Percentiles rank a stretch among this genome's conserved stretches.
phyloP scores from a whole-genome alignment of 768 basidiomycete genomes.

The Tylopilus felleus region DNA sequence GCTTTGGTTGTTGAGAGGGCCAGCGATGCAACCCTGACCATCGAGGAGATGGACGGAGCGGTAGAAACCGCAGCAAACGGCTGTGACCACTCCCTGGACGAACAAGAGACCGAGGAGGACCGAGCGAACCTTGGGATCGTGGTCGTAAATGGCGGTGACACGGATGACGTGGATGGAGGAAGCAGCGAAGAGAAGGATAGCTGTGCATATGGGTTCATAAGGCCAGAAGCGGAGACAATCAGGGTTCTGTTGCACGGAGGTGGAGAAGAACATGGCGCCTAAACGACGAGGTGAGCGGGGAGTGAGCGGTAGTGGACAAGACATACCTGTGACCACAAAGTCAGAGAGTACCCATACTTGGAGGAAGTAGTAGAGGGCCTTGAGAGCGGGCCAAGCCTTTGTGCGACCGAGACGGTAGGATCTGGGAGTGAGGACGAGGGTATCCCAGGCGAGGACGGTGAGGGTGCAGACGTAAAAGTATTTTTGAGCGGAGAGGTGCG shows the following conservation, averaged over 20 bases:
- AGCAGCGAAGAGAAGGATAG: constrained; percentile 66
- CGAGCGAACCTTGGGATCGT: constrained; percentile 49
- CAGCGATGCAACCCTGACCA: constrained; percentile 85
- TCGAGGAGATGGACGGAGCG: constrained; percentile 70
- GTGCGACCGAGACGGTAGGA: constrained; percentile 68
- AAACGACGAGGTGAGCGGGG: constrained; percentile 1
- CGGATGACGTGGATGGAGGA: constrained; percentile 77
- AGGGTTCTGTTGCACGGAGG: constrained; percentile 49
- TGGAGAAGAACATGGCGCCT: constrained; percentile 86
- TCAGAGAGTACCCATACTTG: constrained; percentile 76
- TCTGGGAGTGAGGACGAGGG: constrained; percentile 77
- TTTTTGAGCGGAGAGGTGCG: constrained; percentile 82
- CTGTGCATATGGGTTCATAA: constrained; percentile 85
- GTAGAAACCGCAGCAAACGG: constrained; percentile 74
- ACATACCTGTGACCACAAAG: constrained; percentile 68
- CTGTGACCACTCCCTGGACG: constrained; percentile 70
- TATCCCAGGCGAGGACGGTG: constrained; percentile 88
- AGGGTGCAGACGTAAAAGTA: constrained; percentile 89
- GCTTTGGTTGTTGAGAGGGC: constrained; percentile 56
- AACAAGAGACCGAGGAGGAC: constrained; percentile 59
- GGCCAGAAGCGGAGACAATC: constrained; percentile 73
- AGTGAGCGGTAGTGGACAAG: neutral
- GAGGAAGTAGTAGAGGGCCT: constrained; percentile 71
- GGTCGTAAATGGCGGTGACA: constrained; percentile 72
- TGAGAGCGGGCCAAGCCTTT: constrained; percentile 70